Evolutionary conservation across 2,329 filamentous ascomycete species (phyloP), one percentile per base, ranked within the genome.

Genomic region (Aspergillus sp.): DNA sequence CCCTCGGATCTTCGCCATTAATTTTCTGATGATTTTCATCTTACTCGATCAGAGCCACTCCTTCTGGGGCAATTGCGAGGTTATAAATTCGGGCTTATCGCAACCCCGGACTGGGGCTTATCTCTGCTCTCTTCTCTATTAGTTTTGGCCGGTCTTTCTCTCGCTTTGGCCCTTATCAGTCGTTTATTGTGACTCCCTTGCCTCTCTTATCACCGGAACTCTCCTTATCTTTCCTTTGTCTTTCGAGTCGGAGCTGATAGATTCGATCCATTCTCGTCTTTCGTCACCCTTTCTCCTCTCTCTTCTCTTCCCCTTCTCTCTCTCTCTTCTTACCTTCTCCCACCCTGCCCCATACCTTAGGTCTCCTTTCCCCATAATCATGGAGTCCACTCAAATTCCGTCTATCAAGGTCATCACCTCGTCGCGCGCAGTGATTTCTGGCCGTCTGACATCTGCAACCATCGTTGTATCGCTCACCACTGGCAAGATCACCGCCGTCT

Each of bases 401-500:
- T 79, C 81, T 18, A 84, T 93, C 69, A 87, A 86, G 49, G 91
- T 97, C 59, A 83, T 98, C 59, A 90, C 90, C 59, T 98, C 95
- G 1, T 90, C 89, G 26, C 86, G 93, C 68, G 91, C 91, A 58
- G 87, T 98, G 54, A 82, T 98, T 67, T 89, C 89, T 50, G 87
- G 90, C 59, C 82, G 86, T 49, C 78, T 96, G 50, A 92, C 90
- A 2, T 88, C 92, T 20, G 94, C 92, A 59, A 96, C 93, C 12
- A 87, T 99, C 60, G 83, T 89, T 57, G 81, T 97, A 67, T 96
- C 91, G 2, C 85, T 86, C 6, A 73, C 74, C 47, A 93, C 91
- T 0, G 95, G 95, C 71, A 96, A 93, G 79, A 96, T 98, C 69
- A 83, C 89, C 49, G 87, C 88, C 2, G 85, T 96, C 62, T 85